phyloP scores from a whole-genome alignment of 164 flowering plant genomes.

The Santalum album region DNA sequence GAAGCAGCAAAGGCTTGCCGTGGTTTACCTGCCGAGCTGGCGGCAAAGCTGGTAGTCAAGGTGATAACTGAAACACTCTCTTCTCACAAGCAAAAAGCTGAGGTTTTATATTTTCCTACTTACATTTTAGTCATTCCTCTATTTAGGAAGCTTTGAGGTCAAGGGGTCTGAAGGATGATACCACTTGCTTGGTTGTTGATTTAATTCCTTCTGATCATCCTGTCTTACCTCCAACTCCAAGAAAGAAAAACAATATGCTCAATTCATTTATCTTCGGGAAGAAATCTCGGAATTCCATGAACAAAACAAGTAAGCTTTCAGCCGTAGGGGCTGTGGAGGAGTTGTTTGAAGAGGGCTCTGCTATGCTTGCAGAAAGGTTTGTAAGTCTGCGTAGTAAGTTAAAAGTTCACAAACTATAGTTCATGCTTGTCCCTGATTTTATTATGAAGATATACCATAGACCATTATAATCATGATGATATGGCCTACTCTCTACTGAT shows the following conservation, averaged over 20 bases:
- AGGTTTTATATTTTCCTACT: neutral
- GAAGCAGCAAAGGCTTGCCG: slow-evolving; percentile 71
- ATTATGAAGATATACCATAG: neutral
- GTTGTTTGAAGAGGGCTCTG: slow-evolving; percentile 96
- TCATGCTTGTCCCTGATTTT: neutral
- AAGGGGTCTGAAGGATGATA: slow-evolving; percentile 85
- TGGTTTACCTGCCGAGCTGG: slow-evolving; percentile 78
- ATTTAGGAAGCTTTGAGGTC: slow-evolving; percentile 71
- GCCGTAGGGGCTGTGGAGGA: slow-evolving; percentile 90
- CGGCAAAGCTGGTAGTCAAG: slow-evolving; percentile 85
- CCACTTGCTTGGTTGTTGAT: slow-evolving; percentile 87
- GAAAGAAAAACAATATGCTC: slow-evolving; percentile 47
- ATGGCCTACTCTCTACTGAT: neutral
- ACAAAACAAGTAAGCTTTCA: slow-evolving; percentile 62
- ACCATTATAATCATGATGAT: too few relatives aligned
- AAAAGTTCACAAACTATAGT: too few relatives aligned
- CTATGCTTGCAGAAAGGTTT: slow-evolving; percentile 87
- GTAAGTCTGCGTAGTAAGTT: slow-evolving; percentile 6
- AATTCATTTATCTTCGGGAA: slow-evolving; percentile 55
- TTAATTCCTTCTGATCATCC: slow-evolving; percentile 56
- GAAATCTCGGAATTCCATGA: slow-evolving; percentile 29
- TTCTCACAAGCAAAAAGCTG: neutral
- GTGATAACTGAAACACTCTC: slow-evolving; percentile 17
- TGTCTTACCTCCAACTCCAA: slow-evolving; percentile 42
- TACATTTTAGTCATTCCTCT: slow-evolving; percentile 1